Base-by-base conservation (phyloP, 768 basidiomycete genomes). In the Macrolepiota albuminosa region DNA sequence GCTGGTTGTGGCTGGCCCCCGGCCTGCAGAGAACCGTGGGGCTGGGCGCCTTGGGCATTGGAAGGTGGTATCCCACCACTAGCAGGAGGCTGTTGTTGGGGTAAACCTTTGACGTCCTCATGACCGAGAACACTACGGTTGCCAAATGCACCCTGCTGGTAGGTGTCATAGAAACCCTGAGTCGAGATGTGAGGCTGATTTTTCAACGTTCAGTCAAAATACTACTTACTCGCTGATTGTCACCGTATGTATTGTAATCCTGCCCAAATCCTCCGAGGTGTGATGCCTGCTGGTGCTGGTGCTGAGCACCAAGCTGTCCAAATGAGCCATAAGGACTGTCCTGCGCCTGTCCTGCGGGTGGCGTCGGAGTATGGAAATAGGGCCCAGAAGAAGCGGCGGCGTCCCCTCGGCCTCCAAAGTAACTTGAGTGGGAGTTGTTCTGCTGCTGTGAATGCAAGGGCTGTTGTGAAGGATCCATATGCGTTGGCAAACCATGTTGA, bases 281-380 rank as follows among this genome's bases (percentile, higher is more conserved):
- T 34, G 84, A 83, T 14, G 71, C 81, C 65, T 87, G 85, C 61
- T 85, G 83, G 56, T 86, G 86, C 54, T 84, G 81, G 53, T 78
- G 80, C 63, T 86, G 84, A 6, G 67, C 72, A 26, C 72, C 72
- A 9, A 84, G 78, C 70, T 87, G 86, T n/a, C 87, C 85, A 66
- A 91, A 89, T 2, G 84, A 73, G 45, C 84, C 80, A 65, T 88
- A 88, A 6, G 83, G 76, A 57, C 76, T 85, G 53, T 85, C 81
- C 59, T 90, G 89, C 18, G 76, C 74, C 66, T 86, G 87, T 4
- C 72, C 70, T 31, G 83, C 84, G 58, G 90, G 89, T 24, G 90
- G 91, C 3, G 91, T 92, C 8, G 88, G 83, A 0, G 87, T 79
- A 67, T 92, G 88, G 80, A 89, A 90, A 71, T 90, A 91, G 5